phyloP scores from a whole-genome alignment of 371 early-diverging fungal species.

The Phascolomyces articulosus region DNA sequence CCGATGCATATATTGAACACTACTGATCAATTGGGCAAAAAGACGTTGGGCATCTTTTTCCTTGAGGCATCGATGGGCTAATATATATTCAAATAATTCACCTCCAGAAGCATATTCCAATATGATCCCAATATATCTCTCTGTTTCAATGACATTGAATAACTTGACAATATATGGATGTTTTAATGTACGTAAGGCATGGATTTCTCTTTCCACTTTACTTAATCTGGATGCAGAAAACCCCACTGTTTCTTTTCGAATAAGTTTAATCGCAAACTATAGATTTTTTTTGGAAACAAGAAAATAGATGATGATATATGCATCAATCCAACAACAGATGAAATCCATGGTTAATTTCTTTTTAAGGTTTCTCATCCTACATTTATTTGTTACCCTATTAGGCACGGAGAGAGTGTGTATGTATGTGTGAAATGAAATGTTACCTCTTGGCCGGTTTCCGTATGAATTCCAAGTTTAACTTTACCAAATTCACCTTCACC shows the following conservation, averaged over 20 bases:
- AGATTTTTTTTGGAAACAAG: neutral
- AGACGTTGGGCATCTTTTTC: slow-evolving; percentile 65
- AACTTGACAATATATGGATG: slow-evolving; percentile 77
- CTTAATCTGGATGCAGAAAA: slow-evolving; percentile 50
- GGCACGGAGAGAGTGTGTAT: no score
- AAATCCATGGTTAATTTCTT: no score
- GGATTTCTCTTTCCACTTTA: slow-evolving; percentile 78
- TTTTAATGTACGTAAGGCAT: slow-evolving; percentile 72
- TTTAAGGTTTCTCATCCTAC: no score
- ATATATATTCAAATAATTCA: slow-evolving; percentile 76
- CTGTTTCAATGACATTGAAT: slow-evolving; percentile 77
- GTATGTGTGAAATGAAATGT: no score
- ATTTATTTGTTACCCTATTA: no score
- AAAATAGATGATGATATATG: no score
- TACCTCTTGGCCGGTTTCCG: slow-evolving; percentile 90
- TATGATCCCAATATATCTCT: slow-evolving; percentile 68
- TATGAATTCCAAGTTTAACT: slow-evolving; percentile 95
- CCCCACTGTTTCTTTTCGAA: slow-evolving; percentile 59
- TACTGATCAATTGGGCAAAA: slow-evolving; percentile 78
- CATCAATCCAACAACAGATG: no score
- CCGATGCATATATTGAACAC: slow-evolving; percentile 62
- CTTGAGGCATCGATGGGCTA: slow-evolving; percentile 58
- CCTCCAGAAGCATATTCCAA: slow-evolving; percentile 70
- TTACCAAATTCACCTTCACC: slow-evolving; percentile 99
- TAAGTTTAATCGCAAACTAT: slow-evolving; percentile 71